Base-by-base conservation (phyloP, 2,329 filamentous ascomycete genomes). In the Triangularia verruculosa region DNA sequence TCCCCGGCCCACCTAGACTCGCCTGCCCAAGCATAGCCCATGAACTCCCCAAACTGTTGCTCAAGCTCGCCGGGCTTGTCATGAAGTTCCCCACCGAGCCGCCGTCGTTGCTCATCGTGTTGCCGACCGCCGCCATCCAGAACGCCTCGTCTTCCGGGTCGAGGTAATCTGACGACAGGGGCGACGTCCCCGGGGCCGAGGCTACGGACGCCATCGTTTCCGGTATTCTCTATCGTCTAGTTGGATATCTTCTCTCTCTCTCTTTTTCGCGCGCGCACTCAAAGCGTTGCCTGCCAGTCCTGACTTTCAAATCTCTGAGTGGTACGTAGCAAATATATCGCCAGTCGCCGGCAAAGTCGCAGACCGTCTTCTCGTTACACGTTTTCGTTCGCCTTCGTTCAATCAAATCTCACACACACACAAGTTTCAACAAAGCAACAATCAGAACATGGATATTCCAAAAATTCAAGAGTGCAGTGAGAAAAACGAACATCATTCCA, bases 1-100 rank as follows among this genome's bases (percentile, higher is more conserved):
- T 17, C 12, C 15, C 59, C 51, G 34, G 34, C 13, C 34, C 34
- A 39, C 34, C 34, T n/a, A 39, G 12, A 39, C 8, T 39, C 13
- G 30, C 22, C 30, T 30, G 51, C 39, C 78, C 76, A 55, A 85
- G 72, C 52, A 85, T 72, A 12, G 76, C 77, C 73, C 80, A 86
- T 22, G 83, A 82, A 39, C 77, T 78, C 3, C 67, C 67, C 68
- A 85, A 72, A 64, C 83, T 85, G 13, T 79, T 78, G 68, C 78
- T 82, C 39, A 47, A 20, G n/a, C 39, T 47, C 6, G 39, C 78
- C 4, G 83, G 83, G 66, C 83, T 84, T 25, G 80, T 78, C 17
- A 82, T 73, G 64, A 83, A 81, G 22, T 13, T 24, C 22, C 51
- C 51, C 6, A 12, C 22, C 15, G 22, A 24, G 17, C 76, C 78